Evolutionary conservation across 2,329 filamentous ascomycete genomes (phyloP).

Genomic region (Coniella vitis): DNA sequence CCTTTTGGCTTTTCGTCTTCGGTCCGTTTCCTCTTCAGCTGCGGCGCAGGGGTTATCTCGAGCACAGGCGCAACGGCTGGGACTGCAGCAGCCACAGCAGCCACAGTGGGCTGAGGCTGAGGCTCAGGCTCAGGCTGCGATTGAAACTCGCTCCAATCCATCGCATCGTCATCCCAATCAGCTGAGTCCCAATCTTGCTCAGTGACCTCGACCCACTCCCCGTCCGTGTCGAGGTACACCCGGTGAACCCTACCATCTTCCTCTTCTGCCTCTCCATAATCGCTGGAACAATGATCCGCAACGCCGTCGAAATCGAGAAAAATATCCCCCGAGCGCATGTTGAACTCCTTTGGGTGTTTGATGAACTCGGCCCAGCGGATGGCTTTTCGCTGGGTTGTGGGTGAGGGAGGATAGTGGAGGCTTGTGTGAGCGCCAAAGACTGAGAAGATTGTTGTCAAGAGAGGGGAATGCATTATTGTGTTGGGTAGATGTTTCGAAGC

Average conservation of each 20-base stretch:
- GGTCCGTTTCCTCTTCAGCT: neutral
- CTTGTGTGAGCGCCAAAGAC: neutral
- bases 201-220: neutral
- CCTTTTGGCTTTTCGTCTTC: neutral
- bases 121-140: too few relatives aligned
- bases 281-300: too few relatives aligned
- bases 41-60: too few relatives aligned
- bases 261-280: too few relatives aligned
- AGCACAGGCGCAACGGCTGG: too few relatives aligned
- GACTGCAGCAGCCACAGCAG: neutral
- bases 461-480: too few relatives aligned
- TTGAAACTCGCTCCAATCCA: slow-evolving; percentile 4
- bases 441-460: neutral
- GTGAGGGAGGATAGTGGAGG: neutral
- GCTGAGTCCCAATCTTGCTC: neutral
- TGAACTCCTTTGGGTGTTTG: neutral
- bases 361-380: neutral
- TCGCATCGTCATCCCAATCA: neutral
- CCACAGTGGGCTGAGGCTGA: too few relatives aligned
- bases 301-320: too few relatives aligned
- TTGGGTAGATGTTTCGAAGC: too few relatives aligned
- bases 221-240: neutral
- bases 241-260: neutral
- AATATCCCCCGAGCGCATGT: too few relatives aligned
- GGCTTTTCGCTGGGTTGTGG: neutral